Evolutionary conservation across 176 grass and related monocot species (phyloP).

Genomic region (Raddia guianensis): DNA sequence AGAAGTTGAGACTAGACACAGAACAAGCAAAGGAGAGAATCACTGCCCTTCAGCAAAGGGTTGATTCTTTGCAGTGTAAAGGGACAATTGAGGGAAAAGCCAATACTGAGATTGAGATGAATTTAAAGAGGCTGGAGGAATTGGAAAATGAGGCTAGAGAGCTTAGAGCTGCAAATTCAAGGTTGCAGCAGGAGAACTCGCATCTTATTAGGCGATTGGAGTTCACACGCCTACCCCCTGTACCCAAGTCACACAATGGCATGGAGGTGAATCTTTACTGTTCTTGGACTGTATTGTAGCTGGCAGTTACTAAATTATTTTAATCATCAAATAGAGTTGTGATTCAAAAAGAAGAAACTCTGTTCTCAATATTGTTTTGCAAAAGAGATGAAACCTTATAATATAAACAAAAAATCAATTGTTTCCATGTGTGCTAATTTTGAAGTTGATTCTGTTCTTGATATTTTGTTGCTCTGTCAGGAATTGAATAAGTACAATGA

Average conservation of each 20-base stretch:
- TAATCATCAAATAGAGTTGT: conserved; percentile 35
- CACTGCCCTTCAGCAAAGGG: conserved; percentile 50
- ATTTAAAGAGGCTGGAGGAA: conserved; percentile 54
- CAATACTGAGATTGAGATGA: conserved; percentile 48
- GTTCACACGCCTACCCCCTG: conserved; percentile 47
- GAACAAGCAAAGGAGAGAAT: conserved; percentile 65
- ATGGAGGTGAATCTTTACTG: conserved; percentile 61
- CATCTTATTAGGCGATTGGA: conserved; percentile 67
- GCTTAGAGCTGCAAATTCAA: conserved; percentile 60
- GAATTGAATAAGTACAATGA: conserved; percentile 37
- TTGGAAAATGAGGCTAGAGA: conserved; percentile 63
- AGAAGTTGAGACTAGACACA: conserved; percentile 52
- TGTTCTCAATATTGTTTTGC: conserved; percentile 34
- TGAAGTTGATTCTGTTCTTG: conserved; percentile 27
- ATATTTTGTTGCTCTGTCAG: conserved; percentile 23
- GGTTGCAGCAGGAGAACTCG: conserved; percentile 67
- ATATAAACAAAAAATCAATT: conserved; percentile 34
- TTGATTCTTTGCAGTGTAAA: conserved; percentile 43
- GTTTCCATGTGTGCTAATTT: conserved; percentile 1
- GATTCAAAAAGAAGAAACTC: conserved; percentile 24
- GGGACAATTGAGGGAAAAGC: conserved; percentile 40
- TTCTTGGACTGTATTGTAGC: conserved; percentile 43
- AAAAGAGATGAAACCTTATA: conserved; percentile 26
- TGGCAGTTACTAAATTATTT: conserved; percentile 36
- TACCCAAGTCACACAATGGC: conserved; percentile 49